These are phyloP conservation scores for Corrigiola litoralis DNA, from an alignment of 179 eudicot species.

Conservation along the genomic window DNA sequence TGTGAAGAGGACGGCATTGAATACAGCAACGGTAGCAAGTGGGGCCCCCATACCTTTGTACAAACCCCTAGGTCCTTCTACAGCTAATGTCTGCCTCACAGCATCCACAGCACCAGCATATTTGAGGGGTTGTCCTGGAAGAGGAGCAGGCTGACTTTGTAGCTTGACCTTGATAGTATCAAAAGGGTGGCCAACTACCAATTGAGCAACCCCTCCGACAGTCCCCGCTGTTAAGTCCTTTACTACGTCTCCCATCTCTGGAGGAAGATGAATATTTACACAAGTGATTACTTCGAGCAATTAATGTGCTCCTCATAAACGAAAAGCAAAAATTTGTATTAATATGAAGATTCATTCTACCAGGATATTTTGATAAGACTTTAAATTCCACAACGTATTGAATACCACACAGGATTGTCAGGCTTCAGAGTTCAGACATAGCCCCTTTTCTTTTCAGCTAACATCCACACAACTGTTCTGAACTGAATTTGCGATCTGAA, in stretches of 20 bases:
- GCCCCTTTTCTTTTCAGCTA: no score
- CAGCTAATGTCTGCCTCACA: constrained; percentile 74
- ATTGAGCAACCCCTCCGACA: constrained; percentile 92
- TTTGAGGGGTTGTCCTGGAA: constrained; percentile 75
- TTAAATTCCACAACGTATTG: no score
- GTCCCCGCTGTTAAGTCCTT: constrained; percentile 90
- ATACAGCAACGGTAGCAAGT: constrained; percentile 93
- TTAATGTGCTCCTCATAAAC: not conserved
- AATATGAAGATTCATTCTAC: not conserved
- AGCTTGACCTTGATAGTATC: constrained; percentile 97
- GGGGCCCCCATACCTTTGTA: constrained; percentile 99
- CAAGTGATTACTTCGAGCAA: not conserved
- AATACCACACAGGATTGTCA: not conserved
- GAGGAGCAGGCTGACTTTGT: constrained; percentile 90
- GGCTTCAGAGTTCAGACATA: not conserved
- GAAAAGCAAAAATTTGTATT: not conserved
- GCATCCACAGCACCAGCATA: constrained; percentile 87
- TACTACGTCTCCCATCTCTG: constrained; percentile 89
- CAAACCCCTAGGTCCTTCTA: constrained; percentile 79
- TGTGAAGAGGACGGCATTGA: constrained; percentile 78
- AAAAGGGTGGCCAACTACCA: constrained; percentile 86
- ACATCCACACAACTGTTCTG: no score
- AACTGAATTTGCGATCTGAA: no score
- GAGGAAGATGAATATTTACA: not conserved
- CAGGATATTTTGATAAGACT: no score